Percentiles rank a stretch among this genome's conserved stretches.
These are phyloP conservation scores for Aureobasidium sp. DNA, from an alignment of 2,329 filamentous ascomycete species.

Conservation along the genomic window DNA sequence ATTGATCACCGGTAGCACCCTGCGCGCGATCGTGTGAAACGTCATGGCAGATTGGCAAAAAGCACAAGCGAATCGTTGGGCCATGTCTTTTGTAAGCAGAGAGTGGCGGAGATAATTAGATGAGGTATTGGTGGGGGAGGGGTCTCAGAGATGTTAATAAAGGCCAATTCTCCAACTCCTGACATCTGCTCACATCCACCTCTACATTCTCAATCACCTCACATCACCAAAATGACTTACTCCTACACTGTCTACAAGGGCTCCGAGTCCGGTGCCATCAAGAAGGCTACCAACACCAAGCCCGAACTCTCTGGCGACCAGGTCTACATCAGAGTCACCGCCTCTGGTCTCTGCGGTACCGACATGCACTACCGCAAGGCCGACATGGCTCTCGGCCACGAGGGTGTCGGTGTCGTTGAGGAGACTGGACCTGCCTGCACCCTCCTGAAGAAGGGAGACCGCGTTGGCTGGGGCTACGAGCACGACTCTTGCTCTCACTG, in stretches of 20 bases:
- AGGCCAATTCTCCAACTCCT: background rate
- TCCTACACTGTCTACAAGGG: constrained; percentile 57
- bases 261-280: constrained; percentile 47
- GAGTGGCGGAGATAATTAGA: background rate
- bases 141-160: background rate
- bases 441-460: constrained; percentile 41
- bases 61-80: background rate
- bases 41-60: constrained; percentile 7
- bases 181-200: background rate
- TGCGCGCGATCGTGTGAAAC: background rate
- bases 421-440: constrained; percentile 38
- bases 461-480: constrained; percentile 43
- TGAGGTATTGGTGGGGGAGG: background rate
- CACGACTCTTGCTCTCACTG: constrained; percentile 38
- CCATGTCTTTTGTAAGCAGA: constrained; percentile 8
- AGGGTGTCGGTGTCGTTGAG: constrained; percentile 45
- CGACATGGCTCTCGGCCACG: constrained; percentile 45
- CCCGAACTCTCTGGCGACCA: constrained; percentile 43
- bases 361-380: constrained; percentile 34
- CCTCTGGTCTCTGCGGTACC: constrained; percentile 60
- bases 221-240: constrained; percentile 22
- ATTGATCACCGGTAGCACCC: background rate
- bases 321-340: constrained; percentile 54
- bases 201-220: background rate
- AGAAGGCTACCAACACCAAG: constrained; percentile 39